A percentile compares a stretch with the other conserved stretches of the same genome.
Conservation (phyloP, 768 basidiomycete genomes). For the Mycena rebaudengoi region DNA sequence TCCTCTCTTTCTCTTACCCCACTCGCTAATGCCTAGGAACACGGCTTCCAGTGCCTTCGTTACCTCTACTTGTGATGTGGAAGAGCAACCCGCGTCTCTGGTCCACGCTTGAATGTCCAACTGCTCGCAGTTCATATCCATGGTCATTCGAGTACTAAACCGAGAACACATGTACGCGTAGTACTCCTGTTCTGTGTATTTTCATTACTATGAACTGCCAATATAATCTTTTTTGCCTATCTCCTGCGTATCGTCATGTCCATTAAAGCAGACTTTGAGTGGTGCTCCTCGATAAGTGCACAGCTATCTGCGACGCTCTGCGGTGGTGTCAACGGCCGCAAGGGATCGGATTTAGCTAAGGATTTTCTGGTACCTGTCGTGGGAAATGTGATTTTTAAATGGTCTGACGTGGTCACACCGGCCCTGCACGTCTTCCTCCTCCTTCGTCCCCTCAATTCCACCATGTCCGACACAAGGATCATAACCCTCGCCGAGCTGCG, state of each 20-base stretch:
- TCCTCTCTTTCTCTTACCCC: constrained; percentile 44
- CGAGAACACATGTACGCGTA: constrained; percentile 53
- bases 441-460: constrained; percentile 23
- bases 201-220: not conserved
- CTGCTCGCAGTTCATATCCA: constrained; percentile 39
- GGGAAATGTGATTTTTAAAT: constrained; percentile 43
- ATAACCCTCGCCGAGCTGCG: constrained; percentile 82
- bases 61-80: constrained; percentile 80
- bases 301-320: no score
- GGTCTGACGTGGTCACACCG: constrained; percentile 34
- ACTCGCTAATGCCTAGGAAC: constrained; percentile 82
- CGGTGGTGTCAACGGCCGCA: no score
- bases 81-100: constrained; percentile 60
- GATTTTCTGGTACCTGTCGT: no score
- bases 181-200: not conserved
- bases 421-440: constrained; percentile 34
- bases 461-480: constrained; percentile 59
- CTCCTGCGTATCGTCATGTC: not conserved
- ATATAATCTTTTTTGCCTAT: not conserved
- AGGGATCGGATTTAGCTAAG: no score
- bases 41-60: constrained; percentile 79
- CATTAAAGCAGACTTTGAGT: no score
- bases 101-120: constrained; percentile 84
- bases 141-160: constrained; percentile 87
- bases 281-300: no score